These are phyloP conservation scores for Cenchrus americanus DNA, from an alignment of 176 grass and related monocot species.

Conservation along the genomic window DNA sequence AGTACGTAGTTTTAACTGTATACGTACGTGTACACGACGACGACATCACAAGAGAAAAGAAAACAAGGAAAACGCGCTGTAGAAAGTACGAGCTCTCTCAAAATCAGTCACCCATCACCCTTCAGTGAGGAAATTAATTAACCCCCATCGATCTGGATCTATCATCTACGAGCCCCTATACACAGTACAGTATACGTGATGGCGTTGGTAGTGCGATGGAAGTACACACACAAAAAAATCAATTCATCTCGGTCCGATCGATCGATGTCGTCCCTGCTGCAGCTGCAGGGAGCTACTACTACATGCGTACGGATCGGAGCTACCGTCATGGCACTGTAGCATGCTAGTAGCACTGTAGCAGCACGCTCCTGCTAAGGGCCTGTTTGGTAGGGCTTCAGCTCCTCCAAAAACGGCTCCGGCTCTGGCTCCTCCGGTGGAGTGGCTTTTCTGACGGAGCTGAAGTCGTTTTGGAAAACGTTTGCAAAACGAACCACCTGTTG, in stretches of 20 bases:
- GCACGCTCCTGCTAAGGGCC: too few relatives aligned
- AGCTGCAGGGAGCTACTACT: too few relatives aligned
- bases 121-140: background rate
- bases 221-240: background rate
- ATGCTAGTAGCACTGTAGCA: too few relatives aligned
- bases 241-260: background rate
- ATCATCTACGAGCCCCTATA: background rate
- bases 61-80: background rate
- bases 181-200: background rate
- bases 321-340: background rate
- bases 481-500: too few relatives aligned
- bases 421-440: too few relatives aligned
- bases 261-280: background rate
- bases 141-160: background rate
- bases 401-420: too few relatives aligned
- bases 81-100: background rate
- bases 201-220: background rate
- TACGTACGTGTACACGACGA: too few relatives aligned
- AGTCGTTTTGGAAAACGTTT: too few relatives aligned
- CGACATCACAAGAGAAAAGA: background rate
- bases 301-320: too few relatives aligned
- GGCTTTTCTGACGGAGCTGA: too few relatives aligned
- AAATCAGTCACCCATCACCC: background rate
- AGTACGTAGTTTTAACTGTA: too few relatives aligned
- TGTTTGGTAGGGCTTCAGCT: too few relatives aligned